Conservation (phyloP, 768 basidiomycete genomes). For the Pleurotus citrinopileatus region DNA sequence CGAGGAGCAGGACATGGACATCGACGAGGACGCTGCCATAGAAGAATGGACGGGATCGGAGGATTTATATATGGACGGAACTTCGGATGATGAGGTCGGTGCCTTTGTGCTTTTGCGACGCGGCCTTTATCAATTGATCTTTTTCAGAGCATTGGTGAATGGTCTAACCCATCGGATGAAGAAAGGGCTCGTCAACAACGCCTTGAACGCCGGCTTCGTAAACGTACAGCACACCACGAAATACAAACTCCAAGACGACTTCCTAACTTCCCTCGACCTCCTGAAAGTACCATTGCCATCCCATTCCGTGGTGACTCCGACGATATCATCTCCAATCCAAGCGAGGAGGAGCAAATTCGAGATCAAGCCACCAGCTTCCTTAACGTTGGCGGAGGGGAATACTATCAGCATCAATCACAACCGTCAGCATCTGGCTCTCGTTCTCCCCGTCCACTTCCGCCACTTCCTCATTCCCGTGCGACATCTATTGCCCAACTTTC, state of each 20-base stretch:
- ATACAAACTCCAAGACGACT: slow-evolving; percentile 66
- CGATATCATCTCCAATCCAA: slow-evolving; percentile 84
- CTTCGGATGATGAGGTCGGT: slow-evolving; percentile 70
- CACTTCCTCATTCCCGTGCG: slow-evolving; percentile 63
- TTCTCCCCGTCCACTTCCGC: slow-evolving; percentile 50
- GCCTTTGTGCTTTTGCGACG: slow-evolving; percentile 12
- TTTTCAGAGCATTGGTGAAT: slow-evolving; percentile 78
- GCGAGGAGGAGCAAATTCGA: slow-evolving; percentile 61
- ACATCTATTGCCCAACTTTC: slow-evolving; percentile 58
- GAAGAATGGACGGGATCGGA: slow-evolving; percentile 87
- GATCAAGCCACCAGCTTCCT: slow-evolving; percentile 38
- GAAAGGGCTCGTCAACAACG: slow-evolving; percentile 74
- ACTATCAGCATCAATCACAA: slow-evolving; percentile 36
- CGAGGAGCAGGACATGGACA: slow-evolving; percentile 16
- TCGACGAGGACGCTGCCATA: slow-evolving; percentile 37
- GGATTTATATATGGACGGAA: slow-evolving; percentile 52
- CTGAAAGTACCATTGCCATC: slow-evolving; percentile 45
- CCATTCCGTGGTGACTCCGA: slow-evolving; percentile 42
- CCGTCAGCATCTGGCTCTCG: slow-evolving; percentile 40
- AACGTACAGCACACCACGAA: slow-evolving; percentile 42
- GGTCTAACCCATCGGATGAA: slow-evolving; percentile 90
- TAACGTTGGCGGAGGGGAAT: slow-evolving; percentile 38
- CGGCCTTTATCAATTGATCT: slow-evolving; percentile 9
- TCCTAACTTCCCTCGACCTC: slow-evolving; percentile 80
- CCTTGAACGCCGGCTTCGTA: slow-evolving; percentile 56